Conservation (phyloP, 805 yeast species). For the Monosporozyma yasuniensis region DNA sequence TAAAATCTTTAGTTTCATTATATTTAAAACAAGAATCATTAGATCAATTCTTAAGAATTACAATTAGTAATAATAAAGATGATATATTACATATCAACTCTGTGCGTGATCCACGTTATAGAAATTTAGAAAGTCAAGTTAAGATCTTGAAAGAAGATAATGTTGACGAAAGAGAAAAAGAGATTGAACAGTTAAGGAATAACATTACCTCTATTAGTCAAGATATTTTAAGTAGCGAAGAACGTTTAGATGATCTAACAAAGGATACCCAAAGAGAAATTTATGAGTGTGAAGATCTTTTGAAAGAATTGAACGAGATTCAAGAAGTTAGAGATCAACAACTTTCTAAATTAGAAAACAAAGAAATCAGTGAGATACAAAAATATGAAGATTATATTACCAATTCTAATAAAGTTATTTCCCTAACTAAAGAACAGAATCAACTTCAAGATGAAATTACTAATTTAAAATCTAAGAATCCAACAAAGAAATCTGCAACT, state of each 20-base stretch:
- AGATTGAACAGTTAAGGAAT: conserved; percentile 15
- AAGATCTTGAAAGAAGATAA: conserved; percentile 13
- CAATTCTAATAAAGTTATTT: background rate
- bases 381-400: conserved; percentile 4
- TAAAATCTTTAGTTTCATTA: conserved; percentile 16
- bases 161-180: conserved; percentile 11
- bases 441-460: background rate
- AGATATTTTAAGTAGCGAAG: conserved; percentile 1
- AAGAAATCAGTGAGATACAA: conserved; percentile 3
- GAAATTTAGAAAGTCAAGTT: conserved; percentile 16
- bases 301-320: conserved; percentile 14
- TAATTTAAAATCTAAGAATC: background rate
- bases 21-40: conserved; percentile 28
- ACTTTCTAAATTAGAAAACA: conserved; percentile 2
- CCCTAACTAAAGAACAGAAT: background rate
- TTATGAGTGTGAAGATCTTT: conserved; percentile 20
- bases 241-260: conserved; percentile 8
- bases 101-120: conserved; percentile 18
- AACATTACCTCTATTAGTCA: conserved; percentile 12
- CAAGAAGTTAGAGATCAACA: conserved; percentile 8
- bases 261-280: conserved; percentile 16
- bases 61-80: conserved; percentile 17
- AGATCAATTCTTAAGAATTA: conserved; percentile 26
- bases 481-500: background rate
- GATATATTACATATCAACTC: conserved; percentile 13